These are phyloP conservation scores for Nigrograna mackinnonii DNA, from an alignment of 2,329 filamentous ascomycete genomes.

Conservation along the genomic window DNA sequence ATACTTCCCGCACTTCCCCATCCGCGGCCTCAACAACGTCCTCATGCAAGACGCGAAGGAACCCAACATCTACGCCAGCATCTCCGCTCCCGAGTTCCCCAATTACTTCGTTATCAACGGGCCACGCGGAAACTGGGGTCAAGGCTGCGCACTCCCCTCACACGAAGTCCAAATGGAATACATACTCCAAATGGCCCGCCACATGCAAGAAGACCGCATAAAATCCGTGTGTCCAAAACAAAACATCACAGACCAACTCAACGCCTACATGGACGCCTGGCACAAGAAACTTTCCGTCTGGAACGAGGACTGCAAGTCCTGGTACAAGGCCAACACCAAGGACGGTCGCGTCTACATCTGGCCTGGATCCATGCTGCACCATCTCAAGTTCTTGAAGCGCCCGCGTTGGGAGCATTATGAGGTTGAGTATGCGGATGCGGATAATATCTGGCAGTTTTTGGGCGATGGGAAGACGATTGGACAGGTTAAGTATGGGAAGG, in stretches of 20 bases:
- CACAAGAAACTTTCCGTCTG: slow-evolving; percentile 16
- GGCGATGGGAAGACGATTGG: too few species aligned
- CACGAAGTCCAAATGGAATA: slow-evolving; percentile 46
- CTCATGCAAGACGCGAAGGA: too few species aligned
- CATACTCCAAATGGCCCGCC: slow-evolving; percentile 43
- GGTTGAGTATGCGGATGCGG: slow-evolving; percentile 44
- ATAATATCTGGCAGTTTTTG: too few species aligned
- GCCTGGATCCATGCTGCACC: slow-evolving; percentile 43
- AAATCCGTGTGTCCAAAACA: slow-evolving; percentile 41
- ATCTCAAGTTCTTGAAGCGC: slow-evolving; percentile 40
- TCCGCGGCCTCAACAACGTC: too few species aligned
- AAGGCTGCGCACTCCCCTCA: slow-evolving; percentile 45
- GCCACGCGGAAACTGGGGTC: slow-evolving; percentile 43
- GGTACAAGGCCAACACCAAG: slow-evolving; percentile 17
- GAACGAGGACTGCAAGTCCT: slow-evolving; percentile 13
- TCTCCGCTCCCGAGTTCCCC: too few species aligned
- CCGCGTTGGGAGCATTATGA: slow-evolving; percentile 48
- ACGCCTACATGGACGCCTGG: slow-evolving; percentile 45
- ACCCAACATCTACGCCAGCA: too few species aligned
- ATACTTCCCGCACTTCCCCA: too few species aligned
- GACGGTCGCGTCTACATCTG: slow-evolving; percentile 44
- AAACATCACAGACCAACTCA: slow-evolving; percentile 33
- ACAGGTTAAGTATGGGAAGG: too few species aligned
- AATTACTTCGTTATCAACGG: slow-evolving; percentile 50
- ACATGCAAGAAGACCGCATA: slow-evolving; percentile 47